Evolutionary conservation across 495 filamentous ascomycete species (phyloP), one percentile per base, ranked within the genome.

Genomic region (Aspergillus biplanus): DNA sequence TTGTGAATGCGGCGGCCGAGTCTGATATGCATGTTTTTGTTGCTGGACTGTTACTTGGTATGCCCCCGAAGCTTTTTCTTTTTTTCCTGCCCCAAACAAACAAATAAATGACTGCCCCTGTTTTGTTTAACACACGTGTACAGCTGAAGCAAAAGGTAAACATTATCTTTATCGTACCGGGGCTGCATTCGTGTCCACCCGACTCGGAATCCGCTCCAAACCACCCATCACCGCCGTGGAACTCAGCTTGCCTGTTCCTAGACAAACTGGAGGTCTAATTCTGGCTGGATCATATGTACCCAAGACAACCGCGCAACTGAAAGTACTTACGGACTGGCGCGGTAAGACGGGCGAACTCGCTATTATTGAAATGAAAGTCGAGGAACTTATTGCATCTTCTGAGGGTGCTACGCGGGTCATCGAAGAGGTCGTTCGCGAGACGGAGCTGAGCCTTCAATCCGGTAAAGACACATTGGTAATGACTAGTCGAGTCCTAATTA

Each of bases 241-340:
- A 33, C 74, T 84, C 6, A 50, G 62, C 6, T 69, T 84, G 12
- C 71, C 75, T 8, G 59, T 47, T 0, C 69, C 61, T 0, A 60
- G 70, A 15, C 27, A 72, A 33, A 75, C 73, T n/a, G 82, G 83
- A 6, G 82, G 79, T 0, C 65, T 85, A 2, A 82, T 85, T 18
- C 64, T 85, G 32, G 82, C 82, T 5, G 82, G 83, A 11, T 83
- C 81, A 4, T 85, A 85, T 58, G 82, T 85, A 0, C 81, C 81
- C 13, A 85, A 85, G 54, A 85, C 83, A 0, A 85, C 83, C 0
- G 74, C 77, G 0, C 83, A 85, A 48, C 66, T 85, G 0, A 72
- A 76, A 35, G 63, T 69, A 8, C 66, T 85, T 8, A 75, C 70
- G 1, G 69, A 75, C 13, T 67, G 67, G 5, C 69, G 77, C 27